Evolutionary conservation across 208 protist species (phyloP).

Genomic region (Dictyostelium gargantuum): DNA sequence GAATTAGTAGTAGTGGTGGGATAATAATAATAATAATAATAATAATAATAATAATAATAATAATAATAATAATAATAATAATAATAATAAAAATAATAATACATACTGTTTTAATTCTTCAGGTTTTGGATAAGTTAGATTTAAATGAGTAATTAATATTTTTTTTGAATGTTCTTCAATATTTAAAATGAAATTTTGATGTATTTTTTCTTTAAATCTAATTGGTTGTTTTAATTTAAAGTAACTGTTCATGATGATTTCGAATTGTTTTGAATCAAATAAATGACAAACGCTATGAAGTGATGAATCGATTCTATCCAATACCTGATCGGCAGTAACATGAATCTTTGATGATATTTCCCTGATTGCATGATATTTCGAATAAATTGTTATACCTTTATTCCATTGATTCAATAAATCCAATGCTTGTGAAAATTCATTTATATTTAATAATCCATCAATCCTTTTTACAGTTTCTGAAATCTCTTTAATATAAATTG

Average conservation of each 20-base stretch:
- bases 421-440: constrained; percentile 23
- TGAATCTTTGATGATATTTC: background rate
- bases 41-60: too few relatives aligned
- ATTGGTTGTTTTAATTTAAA: background rate
- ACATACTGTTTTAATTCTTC: constrained; percentile 27
- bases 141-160: constrained; percentile 35
- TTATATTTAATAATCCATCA: background rate
- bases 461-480: background rate
- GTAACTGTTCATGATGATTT: constrained; percentile 26
- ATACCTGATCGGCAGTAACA: background rate
- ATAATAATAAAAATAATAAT: background rate
- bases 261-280: background rate
- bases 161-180: constrained; percentile 52
- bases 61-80: too few relatives aligned
- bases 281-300: constrained; percentile 23
- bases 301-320: constrained; percentile 43
- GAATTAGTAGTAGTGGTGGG: too few relatives aligned
- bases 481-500: constrained; percentile 4
- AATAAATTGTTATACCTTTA: background rate
- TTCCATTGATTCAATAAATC: background rate
- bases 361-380: constrained; percentile 13
- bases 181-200: constrained; percentile 55
- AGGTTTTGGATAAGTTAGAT: background rate
- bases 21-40: too few relatives aligned
- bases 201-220: constrained; percentile 27